Base-by-base conservation (phyloP, 2,329 filamentous ascomycete species). In the Drechslerella dactyloides region DNA sequence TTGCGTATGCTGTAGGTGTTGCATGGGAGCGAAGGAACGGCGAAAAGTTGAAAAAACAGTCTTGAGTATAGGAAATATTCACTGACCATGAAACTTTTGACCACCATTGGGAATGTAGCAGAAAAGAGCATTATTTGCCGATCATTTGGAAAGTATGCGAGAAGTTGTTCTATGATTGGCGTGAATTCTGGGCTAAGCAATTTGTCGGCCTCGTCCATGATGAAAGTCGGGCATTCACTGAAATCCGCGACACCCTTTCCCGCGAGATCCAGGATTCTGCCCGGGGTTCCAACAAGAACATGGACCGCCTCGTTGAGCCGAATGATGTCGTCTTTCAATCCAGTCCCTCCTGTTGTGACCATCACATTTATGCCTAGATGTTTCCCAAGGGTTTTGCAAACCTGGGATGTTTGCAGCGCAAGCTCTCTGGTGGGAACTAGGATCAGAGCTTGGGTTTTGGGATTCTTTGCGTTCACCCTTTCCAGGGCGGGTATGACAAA, bases 161-260 rank as follows among this genome's bases (percentile, higher is more conserved):
- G 85, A 21, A 99, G 85, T 80, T 99, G 92, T 81, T 99, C 96
- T 76, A 99, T 96, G 74, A 96, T 93, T 24, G 93, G 92, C 5
- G 94, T 99, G 79, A 99, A 99, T 79, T 99, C 94, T 69, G 91
- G 87, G 5, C 94, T 99, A 56, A 99, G 86, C 73, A 99, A 87
- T 83, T 99, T 99, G 82, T 99, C 94, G 62, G 94, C 94, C 81
- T 99, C 94, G 78, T 99, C 94, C 94, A 99, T 99, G 82, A 99
- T 91, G 80, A 99, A 99, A 78, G 96, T 97, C 77, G 92, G 89
- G 80, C 94, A 97, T 82, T 96, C 90, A 77, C 93, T 96, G 55
- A 99, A 85, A 81, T 99, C 94, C 74, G 94, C 94, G 70, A 99
- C 93, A 75, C 90, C 92, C 83, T 99, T 97, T 80, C 93, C 92